Evolutionary conservation across 1,284 basidiomycete species (phyloP).

Genomic region (Marasmius sp.): DNA sequence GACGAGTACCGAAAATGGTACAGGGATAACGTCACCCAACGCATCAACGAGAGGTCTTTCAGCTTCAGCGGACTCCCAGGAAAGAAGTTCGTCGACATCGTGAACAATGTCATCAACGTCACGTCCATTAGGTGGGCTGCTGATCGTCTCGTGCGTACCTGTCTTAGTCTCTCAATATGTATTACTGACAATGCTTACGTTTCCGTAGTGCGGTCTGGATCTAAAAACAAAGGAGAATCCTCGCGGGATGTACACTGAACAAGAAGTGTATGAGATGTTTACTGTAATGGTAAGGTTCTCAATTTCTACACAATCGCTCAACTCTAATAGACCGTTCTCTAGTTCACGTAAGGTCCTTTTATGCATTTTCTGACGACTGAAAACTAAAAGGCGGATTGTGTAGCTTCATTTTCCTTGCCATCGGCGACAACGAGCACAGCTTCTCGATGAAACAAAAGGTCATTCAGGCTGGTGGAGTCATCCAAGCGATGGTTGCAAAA

Average conservation of each 20-base stretch:
- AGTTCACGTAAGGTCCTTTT: background rate
- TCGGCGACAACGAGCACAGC: slow-evolving; percentile 33
- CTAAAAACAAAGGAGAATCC: slow-evolving; percentile 58
- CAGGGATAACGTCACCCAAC: slow-evolving; percentile 21
- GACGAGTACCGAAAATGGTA: slow-evolving; percentile 30
- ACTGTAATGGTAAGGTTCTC: slow-evolving; percentile 34
- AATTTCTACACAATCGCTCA: background rate
- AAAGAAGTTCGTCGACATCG: slow-evolving; percentile 52
- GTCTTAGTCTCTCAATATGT: too few species aligned
- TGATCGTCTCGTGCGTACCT: slow-evolving; percentile 43
- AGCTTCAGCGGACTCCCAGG: slow-evolving; percentile 35
- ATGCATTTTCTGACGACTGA: background rate
- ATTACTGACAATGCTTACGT: background rate
- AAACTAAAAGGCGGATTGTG: background rate
- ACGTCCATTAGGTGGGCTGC: slow-evolving; percentile 53
- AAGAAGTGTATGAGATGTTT: slow-evolving; percentile 55
- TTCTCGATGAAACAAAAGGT: slow-evolving; percentile 31
- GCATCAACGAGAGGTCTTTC: slow-evolving; percentile 32
- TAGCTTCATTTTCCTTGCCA: slow-evolving; percentile 34
- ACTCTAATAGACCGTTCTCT: background rate
- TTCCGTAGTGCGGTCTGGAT: slow-evolving; percentile 49
- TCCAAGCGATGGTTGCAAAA: slow-evolving; percentile 33
- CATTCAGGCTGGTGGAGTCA: slow-evolving; percentile 28
- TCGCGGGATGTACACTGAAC: slow-evolving; percentile 50
- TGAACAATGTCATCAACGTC: slow-evolving; percentile 60